These are phyloP conservation scores for Spathaspora girioi DNA, from an alignment of 805 yeast species.

Conservation along the genomic window DNA sequence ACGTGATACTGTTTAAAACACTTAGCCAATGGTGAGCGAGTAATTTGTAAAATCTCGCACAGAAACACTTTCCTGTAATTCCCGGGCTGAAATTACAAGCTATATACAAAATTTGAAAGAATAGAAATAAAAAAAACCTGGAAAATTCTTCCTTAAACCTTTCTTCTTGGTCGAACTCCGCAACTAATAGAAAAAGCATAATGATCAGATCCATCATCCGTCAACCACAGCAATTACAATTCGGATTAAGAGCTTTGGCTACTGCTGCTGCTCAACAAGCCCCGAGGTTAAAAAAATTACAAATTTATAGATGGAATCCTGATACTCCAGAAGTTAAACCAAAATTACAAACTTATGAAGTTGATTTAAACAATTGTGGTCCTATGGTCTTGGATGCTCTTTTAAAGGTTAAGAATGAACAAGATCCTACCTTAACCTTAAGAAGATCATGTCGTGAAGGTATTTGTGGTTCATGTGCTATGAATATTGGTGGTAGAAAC, in stretches of 20 bases:
- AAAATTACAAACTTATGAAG: constrained; percentile 71
- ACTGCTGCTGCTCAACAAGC: constrained; percentile 49
- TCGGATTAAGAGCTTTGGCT: constrained; percentile 34
- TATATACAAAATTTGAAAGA: not conserved
- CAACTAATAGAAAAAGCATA: not conserved
- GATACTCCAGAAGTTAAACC: constrained; percentile 95
- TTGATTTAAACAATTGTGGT: constrained; percentile 89
- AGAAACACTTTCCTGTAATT: not conserved
- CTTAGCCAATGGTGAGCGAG: constrained; percentile 3
- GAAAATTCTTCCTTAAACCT: not conserved
- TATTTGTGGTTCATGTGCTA: constrained; percentile 98
- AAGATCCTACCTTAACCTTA: constrained; percentile 91
- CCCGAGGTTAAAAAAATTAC: constrained; percentile 74
- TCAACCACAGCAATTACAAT: constrained; percentile 5
- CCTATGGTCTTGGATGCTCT: constrained; percentile 98
- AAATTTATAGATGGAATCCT: constrained; percentile 97
- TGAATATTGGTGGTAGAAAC: constrained; percentile 98
- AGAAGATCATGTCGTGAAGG: constrained; percentile 99
- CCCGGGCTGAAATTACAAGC: not conserved
- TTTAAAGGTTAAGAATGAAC: constrained; percentile 92
- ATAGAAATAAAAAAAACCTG: not conserved
- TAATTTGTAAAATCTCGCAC: constrained; percentile 4
- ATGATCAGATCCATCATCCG: constrained; percentile 5
- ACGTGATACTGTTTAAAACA: not conserved
- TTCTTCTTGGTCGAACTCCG: not conserved